Percentiles rank a stretch among this genome's conserved stretches.
Evolutionary conservation across 2,329 filamentous ascomycete species (phyloP).

Genomic region (Rutstroemia sp.): DNA sequence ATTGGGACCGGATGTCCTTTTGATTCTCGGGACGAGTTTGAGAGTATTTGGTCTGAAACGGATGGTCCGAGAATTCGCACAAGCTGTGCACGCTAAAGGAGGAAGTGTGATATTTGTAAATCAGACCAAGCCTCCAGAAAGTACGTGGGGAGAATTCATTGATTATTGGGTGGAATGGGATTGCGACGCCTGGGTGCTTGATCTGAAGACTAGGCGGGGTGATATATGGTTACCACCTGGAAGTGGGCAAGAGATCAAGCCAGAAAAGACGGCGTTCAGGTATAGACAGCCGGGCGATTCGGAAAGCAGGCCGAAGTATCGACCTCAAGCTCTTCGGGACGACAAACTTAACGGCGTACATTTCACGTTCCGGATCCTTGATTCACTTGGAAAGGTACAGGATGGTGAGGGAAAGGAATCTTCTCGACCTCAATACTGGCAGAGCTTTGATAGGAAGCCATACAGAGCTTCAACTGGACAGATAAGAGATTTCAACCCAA

Average conservation of each 20-base stretch:
- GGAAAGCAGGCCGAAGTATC: constrained; percentile 1
- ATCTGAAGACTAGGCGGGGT: constrained; percentile 36
- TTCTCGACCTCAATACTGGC: constrained; percentile 15
- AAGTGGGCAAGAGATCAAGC: constrained; percentile 10
- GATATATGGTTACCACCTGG: constrained; percentile 29
- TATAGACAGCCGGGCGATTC: background rate
- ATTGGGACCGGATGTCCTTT: constrained; percentile 56
- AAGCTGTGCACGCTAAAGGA: constrained; percentile 56
- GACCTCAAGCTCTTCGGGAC: constrained; percentile 23
- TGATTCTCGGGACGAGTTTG: constrained; percentile 65
- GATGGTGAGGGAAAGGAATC: constrained; percentile 16
- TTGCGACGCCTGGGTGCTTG: constrained; percentile 64
- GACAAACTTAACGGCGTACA: constrained; percentile 26
- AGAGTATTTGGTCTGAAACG: constrained; percentile 65
- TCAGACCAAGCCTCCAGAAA: constrained; percentile 63
- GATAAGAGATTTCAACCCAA: background rate
- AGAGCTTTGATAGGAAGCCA: background rate
- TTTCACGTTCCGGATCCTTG: constrained; percentile 26
- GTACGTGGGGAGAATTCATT: constrained; percentile 64
- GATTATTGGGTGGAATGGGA: constrained; percentile 72
- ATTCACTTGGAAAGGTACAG: constrained; percentile 17
- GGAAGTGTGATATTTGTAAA: constrained; percentile 69
- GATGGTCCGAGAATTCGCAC: constrained; percentile 64
- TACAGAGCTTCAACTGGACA: constrained; percentile 7
- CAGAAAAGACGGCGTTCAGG: constrained; percentile 10